Evolutionary conservation across 176 grass and related monocot species (phyloP).

Genomic region (Calamus simplicifolius): DNA sequence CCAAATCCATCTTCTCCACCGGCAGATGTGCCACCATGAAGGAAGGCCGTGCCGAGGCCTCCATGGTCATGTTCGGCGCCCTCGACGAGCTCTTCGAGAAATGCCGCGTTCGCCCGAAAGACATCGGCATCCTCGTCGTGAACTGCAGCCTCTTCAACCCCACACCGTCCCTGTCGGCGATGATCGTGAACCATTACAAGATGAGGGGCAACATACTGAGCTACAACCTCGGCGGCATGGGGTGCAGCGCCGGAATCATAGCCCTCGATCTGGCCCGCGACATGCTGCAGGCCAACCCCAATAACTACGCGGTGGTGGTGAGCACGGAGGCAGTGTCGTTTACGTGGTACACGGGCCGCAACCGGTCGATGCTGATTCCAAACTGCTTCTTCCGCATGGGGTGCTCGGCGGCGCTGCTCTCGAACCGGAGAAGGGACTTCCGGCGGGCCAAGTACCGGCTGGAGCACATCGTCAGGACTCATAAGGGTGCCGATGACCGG

Average conservation of each 20-base stretch:
- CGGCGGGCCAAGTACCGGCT: slow-evolving; percentile 88
- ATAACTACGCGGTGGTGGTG: slow-evolving; percentile 62
- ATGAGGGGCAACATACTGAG: slow-evolving; percentile 97
- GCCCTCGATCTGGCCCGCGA: slow-evolving; percentile 76
- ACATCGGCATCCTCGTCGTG: slow-evolving; percentile 82
- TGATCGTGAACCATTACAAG: slow-evolving; percentile 99
- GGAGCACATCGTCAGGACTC: slow-evolving; percentile 94
- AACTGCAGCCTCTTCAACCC: slow-evolving; percentile 99
- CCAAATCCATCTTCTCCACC: slow-evolving; percentile 62
- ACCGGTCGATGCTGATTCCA: slow-evolving; percentile 87
- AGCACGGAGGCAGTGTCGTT: slow-evolving; percentile 93
- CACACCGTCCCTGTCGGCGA: slow-evolving; percentile 82
- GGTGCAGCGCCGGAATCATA: slow-evolving; percentile 87
- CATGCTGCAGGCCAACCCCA: slow-evolving; percentile 90
- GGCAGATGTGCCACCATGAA: slow-evolving; percentile 91
- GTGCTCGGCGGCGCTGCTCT: slow-evolving; percentile 65
- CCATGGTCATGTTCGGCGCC: slow-evolving; percentile 68
- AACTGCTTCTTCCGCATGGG: slow-evolving; percentile 90
- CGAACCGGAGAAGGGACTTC: slow-evolving; percentile 79
- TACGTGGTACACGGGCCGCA: slow-evolving; percentile 84
- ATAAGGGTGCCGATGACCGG: slow-evolving; percentile 86
- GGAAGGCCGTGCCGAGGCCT: slow-evolving; percentile 81
- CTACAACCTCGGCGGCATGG: slow-evolving; percentile 99
- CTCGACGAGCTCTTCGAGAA: slow-evolving; percentile 99
- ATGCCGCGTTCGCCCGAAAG: slow-evolving; percentile 87